Evolutionary conservation across 2,329 filamentous ascomycete species (phyloP).

Genomic region (Cladophialophora carrionii): DNA sequence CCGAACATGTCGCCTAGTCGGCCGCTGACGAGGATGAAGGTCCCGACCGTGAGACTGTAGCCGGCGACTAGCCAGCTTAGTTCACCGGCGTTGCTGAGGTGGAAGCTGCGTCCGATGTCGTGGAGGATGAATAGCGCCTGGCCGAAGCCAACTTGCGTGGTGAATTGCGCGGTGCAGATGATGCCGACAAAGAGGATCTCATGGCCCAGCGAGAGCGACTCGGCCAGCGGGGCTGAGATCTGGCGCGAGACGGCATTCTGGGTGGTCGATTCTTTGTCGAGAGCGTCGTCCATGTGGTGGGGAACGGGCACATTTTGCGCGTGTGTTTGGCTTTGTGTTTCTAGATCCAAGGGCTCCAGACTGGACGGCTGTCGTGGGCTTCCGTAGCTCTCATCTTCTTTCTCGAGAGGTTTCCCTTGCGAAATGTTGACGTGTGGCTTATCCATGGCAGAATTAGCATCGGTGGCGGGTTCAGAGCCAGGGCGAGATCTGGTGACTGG

Average conservation of each 20-base stretch:
- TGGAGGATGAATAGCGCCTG: constrained; percentile 55
- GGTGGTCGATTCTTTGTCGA: constrained; percentile 1
- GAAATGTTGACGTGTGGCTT: not conserved
- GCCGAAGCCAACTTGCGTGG: constrained; percentile 55
- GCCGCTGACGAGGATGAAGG: constrained; percentile 47
- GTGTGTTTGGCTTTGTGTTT: not conserved
- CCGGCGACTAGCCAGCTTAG: constrained; percentile 62
- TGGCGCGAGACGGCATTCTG: constrained; percentile 2
- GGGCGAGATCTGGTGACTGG: not conserved
- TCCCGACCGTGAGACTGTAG: constrained; percentile 55
- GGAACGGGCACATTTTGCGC: not conserved
- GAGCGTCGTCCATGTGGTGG: not conserved
- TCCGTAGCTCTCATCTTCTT: not conserved
- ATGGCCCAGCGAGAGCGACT: constrained; percentile 15
- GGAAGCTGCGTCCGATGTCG: constrained; percentile 55
- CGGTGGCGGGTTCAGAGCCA: not conserved
- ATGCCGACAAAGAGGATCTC: constrained; percentile 45
- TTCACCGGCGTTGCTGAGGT: constrained; percentile 48
- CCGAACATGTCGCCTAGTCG: constrained; percentile 47
- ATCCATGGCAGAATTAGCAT: not conserved
- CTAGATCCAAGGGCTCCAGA: not conserved
- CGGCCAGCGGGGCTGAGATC: constrained; percentile 1
- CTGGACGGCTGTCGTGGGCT: not conserved
- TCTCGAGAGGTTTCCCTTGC: not conserved
- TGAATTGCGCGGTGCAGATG: constrained; percentile 47